phyloP scores from a whole-genome alignment of 2,329 filamentous ascomycete genomes.

The Botrytis paeoniae region DNA sequence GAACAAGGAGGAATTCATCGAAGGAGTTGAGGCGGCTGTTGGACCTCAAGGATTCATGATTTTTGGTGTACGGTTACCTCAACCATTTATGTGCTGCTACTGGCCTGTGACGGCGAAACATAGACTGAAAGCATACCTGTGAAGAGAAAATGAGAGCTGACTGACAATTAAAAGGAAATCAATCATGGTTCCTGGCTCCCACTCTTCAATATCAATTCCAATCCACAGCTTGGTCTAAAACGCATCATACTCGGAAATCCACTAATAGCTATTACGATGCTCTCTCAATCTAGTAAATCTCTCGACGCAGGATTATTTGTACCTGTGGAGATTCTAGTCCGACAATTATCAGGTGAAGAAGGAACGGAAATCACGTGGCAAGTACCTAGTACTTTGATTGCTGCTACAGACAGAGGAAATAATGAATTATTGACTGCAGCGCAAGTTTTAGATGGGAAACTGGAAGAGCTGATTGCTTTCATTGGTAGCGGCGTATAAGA shows the following conservation, averaged over 20 bases:
- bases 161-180: conserved; percentile 24
- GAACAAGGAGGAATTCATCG: conserved; percentile 21
- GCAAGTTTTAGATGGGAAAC: conserved; percentile 24
- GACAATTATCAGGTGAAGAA: conserved; percentile 20
- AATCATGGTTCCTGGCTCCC: conserved; percentile 29
- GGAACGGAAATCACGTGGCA: conserved; percentile 28
- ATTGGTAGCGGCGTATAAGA: conserved; percentile 4
- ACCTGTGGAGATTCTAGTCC: conserved; percentile 29
- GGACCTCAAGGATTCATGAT: conserved; percentile 31
- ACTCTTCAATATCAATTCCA: conserved; percentile 23
- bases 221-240: conserved; percentile 21
- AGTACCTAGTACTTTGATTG: conserved; percentile 27
- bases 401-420: conserved; percentile 18
- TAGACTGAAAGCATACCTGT: not conserved
- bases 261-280: conserved; percentile 31
- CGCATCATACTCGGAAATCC: conserved; percentile 32
- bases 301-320: conserved; percentile 26
- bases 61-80: conserved; percentile 21
- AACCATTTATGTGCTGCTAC: not conserved
- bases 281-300: conserved; percentile 23
- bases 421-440: conserved; percentile 22
- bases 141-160: not conserved
- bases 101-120: not conserved
- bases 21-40: conserved; percentile 10
- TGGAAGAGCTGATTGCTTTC: conserved; percentile 22